These are phyloP conservation scores for Pharus latifolius DNA, from an alignment of 176 grass and related monocot genomes.

Conservation along the genomic window DNA sequence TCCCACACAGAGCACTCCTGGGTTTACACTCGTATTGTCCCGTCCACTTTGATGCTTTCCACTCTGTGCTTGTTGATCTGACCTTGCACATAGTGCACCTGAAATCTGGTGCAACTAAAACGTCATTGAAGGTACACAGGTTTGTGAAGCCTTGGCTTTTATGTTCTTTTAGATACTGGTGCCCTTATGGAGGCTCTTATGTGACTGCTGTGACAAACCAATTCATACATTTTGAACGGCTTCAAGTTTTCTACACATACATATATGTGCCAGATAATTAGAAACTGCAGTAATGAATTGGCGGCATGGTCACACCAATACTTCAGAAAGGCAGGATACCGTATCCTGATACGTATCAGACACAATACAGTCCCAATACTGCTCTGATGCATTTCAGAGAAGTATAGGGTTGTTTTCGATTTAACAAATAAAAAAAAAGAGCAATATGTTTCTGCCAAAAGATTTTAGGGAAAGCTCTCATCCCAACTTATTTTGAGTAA, in stretches of 20 bases:
- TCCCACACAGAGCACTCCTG: conserved; percentile 72
- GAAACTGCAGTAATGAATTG: not conserved
- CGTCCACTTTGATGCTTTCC: conserved; percentile 87
- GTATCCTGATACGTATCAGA: no score
- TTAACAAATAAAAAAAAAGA: no score
- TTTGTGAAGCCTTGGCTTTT: conserved; percentile 54
- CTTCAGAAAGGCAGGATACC: no score
- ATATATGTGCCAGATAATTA: not conserved
- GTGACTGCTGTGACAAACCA: not conserved
- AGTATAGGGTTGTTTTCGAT: no score
- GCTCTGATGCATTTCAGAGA: no score
- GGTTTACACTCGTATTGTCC: conserved; percentile 88
- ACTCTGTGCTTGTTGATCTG: conserved; percentile 80
- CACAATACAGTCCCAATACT: no score
- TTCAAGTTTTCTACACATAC: not conserved
- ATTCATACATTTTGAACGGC: no score
- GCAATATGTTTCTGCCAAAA: no score
- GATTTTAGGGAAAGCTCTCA: no score
- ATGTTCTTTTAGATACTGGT: conserved; percentile 2
- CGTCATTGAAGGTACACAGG: conserved; percentile 68
- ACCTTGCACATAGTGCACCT: conserved; percentile 75
- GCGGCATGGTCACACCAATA: no score
- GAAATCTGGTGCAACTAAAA: conserved; percentile 51
- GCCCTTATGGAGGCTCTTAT: not conserved
- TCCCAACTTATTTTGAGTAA: no score